These are phyloP conservation scores for Cornus controversa DNA, from an alignment of 148 eudicot species.

Conservation along the genomic window DNA sequence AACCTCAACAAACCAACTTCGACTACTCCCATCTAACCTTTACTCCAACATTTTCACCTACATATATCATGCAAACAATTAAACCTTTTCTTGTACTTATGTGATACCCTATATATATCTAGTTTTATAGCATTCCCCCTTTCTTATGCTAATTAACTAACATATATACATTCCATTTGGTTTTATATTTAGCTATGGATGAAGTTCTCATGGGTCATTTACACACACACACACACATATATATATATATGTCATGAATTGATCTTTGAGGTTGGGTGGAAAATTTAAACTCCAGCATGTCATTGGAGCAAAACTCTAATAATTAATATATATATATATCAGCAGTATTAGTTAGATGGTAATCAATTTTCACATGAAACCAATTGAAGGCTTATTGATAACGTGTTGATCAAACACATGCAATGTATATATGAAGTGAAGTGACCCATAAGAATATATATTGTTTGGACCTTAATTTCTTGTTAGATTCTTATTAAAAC, in stretches of 20 bases:
- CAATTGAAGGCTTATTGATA: background rate
- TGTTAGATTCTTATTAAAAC: slow-evolving; percentile 31
- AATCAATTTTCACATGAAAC: background rate
- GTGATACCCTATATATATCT: background rate
- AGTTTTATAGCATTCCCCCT: background rate
- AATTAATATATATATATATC: too few relatives aligned
- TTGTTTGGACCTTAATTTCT: slow-evolving; percentile 22
- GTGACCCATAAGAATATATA: slow-evolving; percentile 40
- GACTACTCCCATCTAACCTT: slow-evolving; percentile 31
- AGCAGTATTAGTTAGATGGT: background rate
- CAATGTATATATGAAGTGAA: slow-evolving; percentile 22
- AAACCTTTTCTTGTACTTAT: background rate
- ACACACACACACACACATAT: background rate
- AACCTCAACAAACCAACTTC: slow-evolving; percentile 46
- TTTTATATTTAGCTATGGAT: too few relatives aligned
- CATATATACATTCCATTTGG: too few relatives aligned
- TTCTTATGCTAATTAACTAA: too few relatives aligned
- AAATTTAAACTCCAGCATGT: background rate
- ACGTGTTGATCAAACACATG: background rate
- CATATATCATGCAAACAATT: background rate
- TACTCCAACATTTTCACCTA: background rate
- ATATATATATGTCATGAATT: background rate
- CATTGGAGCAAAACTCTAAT: background rate
- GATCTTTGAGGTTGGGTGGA: background rate
- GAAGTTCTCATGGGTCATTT: too few relatives aligned